Conservation (phyloP, 768 basidiomycete species). For the Lactifluus pinguis region DNA sequence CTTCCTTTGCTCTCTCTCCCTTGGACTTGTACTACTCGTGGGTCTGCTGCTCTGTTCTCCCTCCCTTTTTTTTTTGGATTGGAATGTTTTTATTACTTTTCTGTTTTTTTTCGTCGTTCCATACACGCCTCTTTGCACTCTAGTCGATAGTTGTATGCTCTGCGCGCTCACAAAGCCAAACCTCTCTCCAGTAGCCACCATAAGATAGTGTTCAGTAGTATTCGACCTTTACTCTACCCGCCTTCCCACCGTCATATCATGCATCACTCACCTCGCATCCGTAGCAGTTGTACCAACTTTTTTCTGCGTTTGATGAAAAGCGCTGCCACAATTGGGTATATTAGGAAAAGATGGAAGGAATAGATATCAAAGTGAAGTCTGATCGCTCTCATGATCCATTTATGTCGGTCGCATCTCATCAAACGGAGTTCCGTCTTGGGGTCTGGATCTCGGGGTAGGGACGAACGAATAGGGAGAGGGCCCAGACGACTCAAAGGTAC, state of each 20-base stretch:
- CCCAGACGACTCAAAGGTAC: constrained; percentile 4
- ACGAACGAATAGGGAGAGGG: not conserved
- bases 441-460: constrained; percentile 6
- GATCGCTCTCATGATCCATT: not conserved
- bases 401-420: not conserved
- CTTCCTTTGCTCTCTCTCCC: not conserved
- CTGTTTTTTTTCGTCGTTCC: not conserved
- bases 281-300: constrained; percentile 8
- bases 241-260: constrained; percentile 2
- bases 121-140: constrained; percentile 10
- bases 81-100: constrained; percentile 16
- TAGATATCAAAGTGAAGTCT: not conserved
- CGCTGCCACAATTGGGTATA: not conserved
- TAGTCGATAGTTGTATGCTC: constrained; percentile 15
- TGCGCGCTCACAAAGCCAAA: constrained; percentile 10
- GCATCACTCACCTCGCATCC: constrained; percentile 8
- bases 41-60: not conserved
- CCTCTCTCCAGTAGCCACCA: not conserved
- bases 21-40: not conserved
- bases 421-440: not conserved
- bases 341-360: not conserved
- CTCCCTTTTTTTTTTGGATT: not conserved
- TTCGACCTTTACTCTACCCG: constrained; percentile 4
- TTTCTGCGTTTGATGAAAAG: not conserved
- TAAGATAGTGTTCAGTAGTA: constrained; percentile 18